Base-by-base conservation (phyloP, 2,329 filamentous ascomycete species). In the Talaromyces sp. region DNA sequence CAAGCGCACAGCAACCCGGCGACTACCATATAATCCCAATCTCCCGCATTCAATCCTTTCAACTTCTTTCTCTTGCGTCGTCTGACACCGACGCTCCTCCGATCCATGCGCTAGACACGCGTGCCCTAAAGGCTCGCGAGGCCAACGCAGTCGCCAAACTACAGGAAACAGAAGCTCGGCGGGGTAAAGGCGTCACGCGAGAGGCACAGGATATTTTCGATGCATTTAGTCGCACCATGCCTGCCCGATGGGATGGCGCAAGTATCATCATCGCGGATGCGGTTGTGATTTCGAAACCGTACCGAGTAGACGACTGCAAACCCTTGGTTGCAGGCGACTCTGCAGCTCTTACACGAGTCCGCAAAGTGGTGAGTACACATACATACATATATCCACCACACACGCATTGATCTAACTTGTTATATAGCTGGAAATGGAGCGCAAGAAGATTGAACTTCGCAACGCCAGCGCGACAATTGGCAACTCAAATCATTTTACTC, bases 131-230 rank as follows among this genome's bases (percentile, higher is more conserved):
- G 66, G 73, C 78, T 53, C 80, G 86, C 19, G 84, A 86, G 70
- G 79, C 82, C 29, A 79, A 78, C 60, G 82, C 83, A 10, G 76
- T 88, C 31, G 74, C 78, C 11, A 80, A 84, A 65, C 74, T 84
- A 65, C 83, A 86, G 68, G 82, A 85, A 63, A 77, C 79, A 63
- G 84, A 86, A 64, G 77, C 79, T n/a, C 80, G 81, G 58, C 78
- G 81, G 61, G 85, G 84, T 58, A 86, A 84, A 71, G 84, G 84
- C 10, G 85, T 87, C 8, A 83, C 78, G 41, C 80, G 77, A 41
- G 84, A 86, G 64, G 85, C 81, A 27, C 86, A 88, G 72, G 84
- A 86, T 58, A 75, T 88, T 17, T 88, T 85, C 66, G 84, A 88
- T 74, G 80, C 81, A 11, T 79, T 88, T 58, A 81, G 80, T 63